Evolutionary conservation across 768 basidiomycete species (phyloP).

Genomic region (Hericium alpestre): DNA sequence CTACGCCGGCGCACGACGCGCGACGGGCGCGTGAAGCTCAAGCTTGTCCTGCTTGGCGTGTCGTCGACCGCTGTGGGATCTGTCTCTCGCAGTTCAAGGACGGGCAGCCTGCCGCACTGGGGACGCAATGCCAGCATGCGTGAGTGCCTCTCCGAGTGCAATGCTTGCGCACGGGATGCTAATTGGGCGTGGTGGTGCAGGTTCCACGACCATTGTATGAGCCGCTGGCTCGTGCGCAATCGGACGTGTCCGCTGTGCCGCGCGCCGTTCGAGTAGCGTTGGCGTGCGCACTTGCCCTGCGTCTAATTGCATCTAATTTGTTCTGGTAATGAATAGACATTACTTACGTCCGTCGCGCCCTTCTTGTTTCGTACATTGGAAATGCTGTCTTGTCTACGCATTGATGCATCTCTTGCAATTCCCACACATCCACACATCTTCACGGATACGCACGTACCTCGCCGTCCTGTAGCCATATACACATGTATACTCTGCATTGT

Average conservation of each 20-base stretch:
- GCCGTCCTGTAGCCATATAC: too few species aligned
- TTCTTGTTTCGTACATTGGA: too few species aligned
- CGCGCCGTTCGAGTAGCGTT: slow-evolving; percentile 4
- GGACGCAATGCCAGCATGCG: slow-evolving; percentile 10
- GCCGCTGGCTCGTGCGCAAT: slow-evolving; percentile 6
- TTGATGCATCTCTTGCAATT: too few species aligned
- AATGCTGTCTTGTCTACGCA: too few species aligned
- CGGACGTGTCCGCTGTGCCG: slow-evolving; percentile 7
- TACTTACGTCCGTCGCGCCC: too few species aligned
- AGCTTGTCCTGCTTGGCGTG: slow-evolving; percentile 9
- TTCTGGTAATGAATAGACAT: too few species aligned
- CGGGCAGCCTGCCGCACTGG: slow-evolving; percentile 6
- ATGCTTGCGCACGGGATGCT: neutral
- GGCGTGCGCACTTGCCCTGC: too few species aligned
- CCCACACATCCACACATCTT: too few species aligned
- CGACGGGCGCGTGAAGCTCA: slow-evolving; percentile 13
- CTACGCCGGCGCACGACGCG: slow-evolving; percentile 11
- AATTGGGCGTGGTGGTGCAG: neutral
- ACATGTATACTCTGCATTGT: too few species aligned
- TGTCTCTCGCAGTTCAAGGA: slow-evolving; percentile 12
- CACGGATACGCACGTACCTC: too few species aligned
- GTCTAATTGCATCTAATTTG: too few species aligned
- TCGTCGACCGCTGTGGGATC: slow-evolving; percentile 12
- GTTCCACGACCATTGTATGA: slow-evolving; percentile 13
- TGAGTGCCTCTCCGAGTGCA: neutral